Percentiles rank a stretch among this genome's conserved stretches.
phyloP scores from a whole-genome alignment of 2,329 filamentous ascomycete species.

The Cercospora nicotianae region DNA sequence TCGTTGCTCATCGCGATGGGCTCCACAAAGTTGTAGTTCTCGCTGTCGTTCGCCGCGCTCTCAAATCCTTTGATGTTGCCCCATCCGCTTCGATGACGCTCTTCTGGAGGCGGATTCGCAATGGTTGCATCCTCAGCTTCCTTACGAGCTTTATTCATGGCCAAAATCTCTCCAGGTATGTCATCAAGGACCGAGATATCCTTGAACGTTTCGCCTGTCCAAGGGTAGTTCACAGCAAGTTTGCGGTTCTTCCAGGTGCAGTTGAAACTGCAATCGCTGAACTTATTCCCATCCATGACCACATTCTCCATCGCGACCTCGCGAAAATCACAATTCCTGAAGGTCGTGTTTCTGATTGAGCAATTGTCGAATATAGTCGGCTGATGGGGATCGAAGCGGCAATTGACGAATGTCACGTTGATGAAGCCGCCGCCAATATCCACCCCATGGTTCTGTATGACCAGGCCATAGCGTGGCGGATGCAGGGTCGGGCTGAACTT shows the following conservation, averaged over 20 bases:
- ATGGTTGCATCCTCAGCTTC: constrained; percentile 57
- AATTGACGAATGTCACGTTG: constrained; percentile 13
- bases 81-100: not conserved
- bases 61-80: not conserved
- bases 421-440: constrained; percentile 2
- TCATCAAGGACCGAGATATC: not conserved
- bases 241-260: constrained; percentile 10
- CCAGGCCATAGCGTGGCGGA: constrained; percentile 2
- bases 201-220: not conserved
- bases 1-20: not conserved
- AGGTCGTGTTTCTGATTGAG: constrained; percentile 7
- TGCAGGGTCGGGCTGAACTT: not conserved
- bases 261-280: constrained; percentile 1
- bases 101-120: not conserved
- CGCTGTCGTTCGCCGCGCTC: not conserved
- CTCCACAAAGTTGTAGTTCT: not conserved
- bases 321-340: constrained; percentile 12
- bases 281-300: not conserved
- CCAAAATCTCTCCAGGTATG: constrained; percentile 71
- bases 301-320: constrained; percentile 5
- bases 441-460: not conserved
- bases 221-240: not conserved
- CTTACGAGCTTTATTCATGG: constrained; percentile 80
- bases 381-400: constrained; percentile 4
- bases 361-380: constrained; percentile 8